phyloP scores from a whole-genome alignment of 306 rosid species.

The Pyrus betulifolia region DNA sequence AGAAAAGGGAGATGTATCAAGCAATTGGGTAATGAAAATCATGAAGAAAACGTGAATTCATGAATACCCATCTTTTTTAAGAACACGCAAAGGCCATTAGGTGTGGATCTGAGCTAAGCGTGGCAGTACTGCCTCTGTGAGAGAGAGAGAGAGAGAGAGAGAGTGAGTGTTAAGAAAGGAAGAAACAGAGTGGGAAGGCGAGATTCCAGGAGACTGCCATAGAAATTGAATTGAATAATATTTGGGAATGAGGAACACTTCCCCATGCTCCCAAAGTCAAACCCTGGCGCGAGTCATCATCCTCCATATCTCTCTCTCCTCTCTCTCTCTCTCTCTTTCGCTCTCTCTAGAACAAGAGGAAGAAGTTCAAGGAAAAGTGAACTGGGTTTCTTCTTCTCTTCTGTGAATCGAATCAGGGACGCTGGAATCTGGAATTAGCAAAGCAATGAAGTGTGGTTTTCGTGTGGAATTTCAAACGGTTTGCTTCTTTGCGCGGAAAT shows the following conservation, averaged over 20 bases:
- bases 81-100: slow-evolving; percentile 49
- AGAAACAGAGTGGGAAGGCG: slow-evolving; percentile 13
- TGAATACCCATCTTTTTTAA: slow-evolving; percentile 27
- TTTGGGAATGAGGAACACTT: slow-evolving; percentile 23
- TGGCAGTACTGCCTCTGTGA: neutral
- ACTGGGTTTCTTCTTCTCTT: neutral
- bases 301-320: neutral
- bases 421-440: neutral
- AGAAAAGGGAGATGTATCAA: neutral
- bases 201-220: slow-evolving; percentile 30
- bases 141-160: neutral
- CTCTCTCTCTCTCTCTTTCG: neutral
- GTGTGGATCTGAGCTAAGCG: neutral
- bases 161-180: slow-evolving; percentile 13
- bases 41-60: slow-evolving; percentile 17
- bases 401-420: neutral
- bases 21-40: slow-evolving; percentile 4
- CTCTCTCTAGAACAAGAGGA: neutral
- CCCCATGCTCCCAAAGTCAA: slow-evolving; percentile 50
- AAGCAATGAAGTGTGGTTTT: neutral
- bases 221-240: slow-evolving; percentile 43
- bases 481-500: neutral
- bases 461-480: neutral
- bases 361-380: neutral
- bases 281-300: neutral